Conservation (phyloP, 176 grass and related monocot genomes). For the Alloteropsis semialata region DNA sequence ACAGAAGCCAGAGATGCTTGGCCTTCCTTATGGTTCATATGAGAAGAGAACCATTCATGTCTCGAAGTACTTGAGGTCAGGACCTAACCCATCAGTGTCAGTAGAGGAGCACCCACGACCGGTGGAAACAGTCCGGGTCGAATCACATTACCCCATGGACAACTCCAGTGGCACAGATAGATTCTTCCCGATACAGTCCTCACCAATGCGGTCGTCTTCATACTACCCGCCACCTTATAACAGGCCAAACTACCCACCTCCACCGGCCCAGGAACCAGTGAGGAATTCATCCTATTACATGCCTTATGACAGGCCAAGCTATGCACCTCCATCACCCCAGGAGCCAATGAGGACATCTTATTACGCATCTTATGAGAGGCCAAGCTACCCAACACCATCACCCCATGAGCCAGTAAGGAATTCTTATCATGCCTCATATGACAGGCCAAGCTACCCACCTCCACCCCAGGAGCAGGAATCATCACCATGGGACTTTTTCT, state of each 20-base stretch:
- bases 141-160: conserved; percentile 67
- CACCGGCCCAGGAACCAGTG: conserved; percentile 25
- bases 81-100: conserved; percentile 67
- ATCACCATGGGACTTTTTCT: conserved; percentile 83
- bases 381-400: conserved; percentile 43
- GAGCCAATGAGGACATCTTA: conserved; percentile 62
- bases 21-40: conserved; percentile 56
- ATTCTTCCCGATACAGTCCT: conserved; percentile 33
- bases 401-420: conserved; percentile 65
- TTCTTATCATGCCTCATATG: conserved; percentile 47
- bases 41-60: conserved; percentile 72
- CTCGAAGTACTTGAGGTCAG: conserved; percentile 66
- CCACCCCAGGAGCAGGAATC: conserved; percentile 62
- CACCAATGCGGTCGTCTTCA: conserved; percentile 39
- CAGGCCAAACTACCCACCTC: conserved; percentile 39
- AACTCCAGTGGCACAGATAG: conserved; percentile 45
- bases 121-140: conserved; percentile 54
- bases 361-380: conserved; percentile 34
- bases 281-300: conserved; percentile 59
- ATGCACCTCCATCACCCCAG: conserved; percentile 50
- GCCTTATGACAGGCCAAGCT: conserved; percentile 48
- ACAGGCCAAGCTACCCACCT: conserved; percentile 54
- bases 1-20: conserved; percentile 57
- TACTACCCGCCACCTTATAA: conserved; percentile 52
- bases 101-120: conserved; percentile 66